Conservation (phyloP, 305 asterid species). For the Rubia balearica region DNA sequence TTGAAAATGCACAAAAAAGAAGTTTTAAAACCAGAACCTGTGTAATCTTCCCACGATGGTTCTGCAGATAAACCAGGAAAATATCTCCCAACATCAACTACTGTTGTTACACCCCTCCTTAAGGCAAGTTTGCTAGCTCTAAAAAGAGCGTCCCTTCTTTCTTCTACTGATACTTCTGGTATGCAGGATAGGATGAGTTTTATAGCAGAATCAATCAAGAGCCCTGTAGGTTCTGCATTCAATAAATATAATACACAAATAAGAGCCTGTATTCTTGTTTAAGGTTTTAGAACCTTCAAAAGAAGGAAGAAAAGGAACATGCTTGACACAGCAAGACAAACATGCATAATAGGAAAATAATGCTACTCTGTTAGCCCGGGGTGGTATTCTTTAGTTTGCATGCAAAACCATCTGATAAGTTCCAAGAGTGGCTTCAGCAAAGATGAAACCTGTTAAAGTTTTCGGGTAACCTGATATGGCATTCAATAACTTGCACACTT, state of each 20-base stretch:
- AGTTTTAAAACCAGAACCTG: conserved; percentile 43
- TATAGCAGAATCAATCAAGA: conserved; percentile 94
- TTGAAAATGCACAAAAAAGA: background rate
- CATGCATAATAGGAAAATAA: background rate
- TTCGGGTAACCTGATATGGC: background rate
- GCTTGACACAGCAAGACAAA: background rate
- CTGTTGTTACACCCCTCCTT: conserved; percentile 84
- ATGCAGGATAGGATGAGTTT: conserved; percentile 55
- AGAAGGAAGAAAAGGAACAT: background rate
- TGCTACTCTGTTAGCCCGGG: conserved; percentile 1
- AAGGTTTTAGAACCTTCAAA: background rate
- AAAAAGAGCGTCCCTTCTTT: conserved; percentile 74
- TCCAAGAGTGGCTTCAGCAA: background rate
- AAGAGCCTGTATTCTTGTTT: conserved; percentile 10
- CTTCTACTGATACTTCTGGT: conserved; percentile 64
- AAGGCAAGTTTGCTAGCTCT: conserved; percentile 76
- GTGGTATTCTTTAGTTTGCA: background rate
- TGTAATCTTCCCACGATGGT: conserved; percentile 81
- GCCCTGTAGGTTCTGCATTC: conserved; percentile 82
- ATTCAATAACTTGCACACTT: background rate
- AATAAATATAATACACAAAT: conserved; percentile 13
- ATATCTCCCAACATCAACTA: conserved; percentile 84
- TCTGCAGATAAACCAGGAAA: conserved; percentile 72
- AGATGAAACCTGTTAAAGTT: background rate
- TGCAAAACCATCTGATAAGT: background rate